These are phyloP conservation scores for Rhizomucor pusillus DNA, from an alignment of 371 early-diverging fungal species.

Conservation along the genomic window DNA sequence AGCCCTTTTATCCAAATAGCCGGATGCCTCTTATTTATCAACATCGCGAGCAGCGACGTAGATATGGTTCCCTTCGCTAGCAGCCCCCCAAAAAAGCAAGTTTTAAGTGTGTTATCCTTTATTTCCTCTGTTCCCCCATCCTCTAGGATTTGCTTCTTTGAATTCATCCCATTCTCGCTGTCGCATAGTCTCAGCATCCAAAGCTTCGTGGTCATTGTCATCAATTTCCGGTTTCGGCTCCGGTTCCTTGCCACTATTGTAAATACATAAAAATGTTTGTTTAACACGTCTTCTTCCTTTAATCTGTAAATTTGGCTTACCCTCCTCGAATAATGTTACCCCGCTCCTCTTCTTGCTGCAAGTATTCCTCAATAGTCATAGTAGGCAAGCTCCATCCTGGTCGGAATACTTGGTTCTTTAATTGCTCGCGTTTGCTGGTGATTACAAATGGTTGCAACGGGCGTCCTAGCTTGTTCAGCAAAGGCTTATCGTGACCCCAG, in stretches of 20 bases:
- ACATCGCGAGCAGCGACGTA: no score
- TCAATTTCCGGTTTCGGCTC: slow-evolving; percentile 63
- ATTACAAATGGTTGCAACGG: slow-evolving; percentile 90
- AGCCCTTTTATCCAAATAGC: no score
- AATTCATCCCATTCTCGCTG: slow-evolving; percentile 91
- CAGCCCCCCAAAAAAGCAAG: no score
- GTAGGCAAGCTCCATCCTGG: slow-evolving; percentile 91
- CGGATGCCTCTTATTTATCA: no score
- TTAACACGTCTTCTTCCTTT: slow-evolving; percentile 2
- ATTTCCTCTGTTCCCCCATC: slow-evolving; percentile 80
- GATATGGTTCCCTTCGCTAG: no score
- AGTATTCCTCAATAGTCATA: slow-evolving; percentile 95
- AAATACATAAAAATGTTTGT: not conserved
- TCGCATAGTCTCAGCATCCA: slow-evolving; percentile 82
- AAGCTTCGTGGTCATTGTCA: slow-evolving; percentile 80
- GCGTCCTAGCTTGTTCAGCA: slow-evolving; percentile 62
- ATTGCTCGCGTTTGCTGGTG: slow-evolving; percentile 69
- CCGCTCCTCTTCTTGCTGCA: slow-evolving; percentile 81
- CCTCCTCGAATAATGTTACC: slow-evolving; percentile 90
- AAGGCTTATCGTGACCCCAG: slow-evolving; percentile 46
- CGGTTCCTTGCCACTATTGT: slow-evolving; percentile 49
- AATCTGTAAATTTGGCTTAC: slow-evolving; percentile 34
- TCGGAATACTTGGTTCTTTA: slow-evolving; percentile 82
- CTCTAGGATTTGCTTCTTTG: slow-evolving; percentile 87
- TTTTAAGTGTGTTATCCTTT: slow-evolving; percentile 25